Conservation (phyloP, 2,329 filamentous ascomycete species). For the Paracorniculantispora psalliotae region DNA sequence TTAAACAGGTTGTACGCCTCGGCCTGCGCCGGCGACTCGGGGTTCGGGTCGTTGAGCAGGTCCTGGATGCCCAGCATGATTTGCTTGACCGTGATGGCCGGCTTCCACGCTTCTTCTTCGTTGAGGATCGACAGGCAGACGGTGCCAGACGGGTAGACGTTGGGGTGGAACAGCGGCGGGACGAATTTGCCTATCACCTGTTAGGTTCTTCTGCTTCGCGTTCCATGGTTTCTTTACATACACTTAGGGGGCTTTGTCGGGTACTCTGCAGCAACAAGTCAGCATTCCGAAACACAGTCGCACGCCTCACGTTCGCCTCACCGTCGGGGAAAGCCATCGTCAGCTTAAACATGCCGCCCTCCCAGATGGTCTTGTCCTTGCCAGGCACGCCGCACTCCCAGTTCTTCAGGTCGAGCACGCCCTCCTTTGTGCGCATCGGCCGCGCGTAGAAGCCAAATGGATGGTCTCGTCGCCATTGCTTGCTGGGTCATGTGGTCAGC, state of each 20-base stretch:
- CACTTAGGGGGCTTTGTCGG: conserved; percentile 98
- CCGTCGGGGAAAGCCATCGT: conserved; percentile 90
- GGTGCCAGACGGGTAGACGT: conserved; percentile 96
- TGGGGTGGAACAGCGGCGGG: conserved; percentile 94
- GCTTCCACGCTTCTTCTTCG: conserved; percentile 98
- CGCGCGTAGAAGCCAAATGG: conserved; percentile 97
- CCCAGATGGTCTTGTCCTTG: conserved; percentile 96
- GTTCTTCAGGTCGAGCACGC: conserved; percentile 83
- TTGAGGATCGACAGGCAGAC: conserved; percentile 96
- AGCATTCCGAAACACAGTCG: background rate
- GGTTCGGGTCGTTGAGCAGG: conserved; percentile 92
- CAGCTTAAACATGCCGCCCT: conserved; percentile 94
- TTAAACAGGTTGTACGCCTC: conserved; percentile 97
- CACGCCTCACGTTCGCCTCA: conserved; percentile 38
- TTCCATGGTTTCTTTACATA: conserved; percentile 44
- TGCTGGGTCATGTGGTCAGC: conserved; percentile 48
- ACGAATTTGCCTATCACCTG: conserved; percentile 78
- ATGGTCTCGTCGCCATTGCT: conserved; percentile 95
- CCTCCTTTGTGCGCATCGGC: conserved; percentile 72
- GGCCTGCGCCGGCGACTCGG: conserved; percentile 91
- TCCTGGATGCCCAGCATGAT: conserved; percentile 95
- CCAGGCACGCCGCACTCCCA: conserved; percentile 98
- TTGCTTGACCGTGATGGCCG: conserved; percentile 96
- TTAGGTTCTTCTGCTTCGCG: background rate
- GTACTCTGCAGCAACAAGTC: conserved; percentile 62